Evolutionary conservation across 2,329 filamentous ascomycete genomes (phyloP).

Genomic region (Penicillium sclerotiorum): DNA sequence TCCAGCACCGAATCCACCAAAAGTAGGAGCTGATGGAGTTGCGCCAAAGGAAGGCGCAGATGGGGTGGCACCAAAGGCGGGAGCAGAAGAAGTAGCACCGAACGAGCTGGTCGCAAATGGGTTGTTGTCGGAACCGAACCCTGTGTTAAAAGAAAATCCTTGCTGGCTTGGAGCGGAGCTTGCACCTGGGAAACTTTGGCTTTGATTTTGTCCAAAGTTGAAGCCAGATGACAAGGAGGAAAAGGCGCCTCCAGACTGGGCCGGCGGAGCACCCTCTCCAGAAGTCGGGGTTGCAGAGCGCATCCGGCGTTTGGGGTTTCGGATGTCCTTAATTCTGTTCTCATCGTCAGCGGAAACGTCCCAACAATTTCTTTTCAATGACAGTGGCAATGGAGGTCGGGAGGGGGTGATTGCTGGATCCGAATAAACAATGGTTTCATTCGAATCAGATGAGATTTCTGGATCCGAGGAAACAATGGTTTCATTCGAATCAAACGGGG

Average conservation of each 20-base stretch:
- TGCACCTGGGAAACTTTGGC: slow-evolving; percentile 27
- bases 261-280: slow-evolving; percentile 10
- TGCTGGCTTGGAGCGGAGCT: slow-evolving; percentile 14
- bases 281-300: slow-evolving; percentile 20
- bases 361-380: too few relatives aligned
- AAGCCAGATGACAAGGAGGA: slow-evolving; percentile 18
- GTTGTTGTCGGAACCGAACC: slow-evolving; percentile 18
- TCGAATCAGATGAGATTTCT: too few relatives aligned
- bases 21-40: slow-evolving; percentile 10
- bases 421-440: too few relatives aligned
- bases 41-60: slow-evolving; percentile 18
- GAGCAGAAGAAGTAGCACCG: slow-evolving; percentile 8
- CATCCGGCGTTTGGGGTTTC: slow-evolving; percentile 20
- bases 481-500: too few relatives aligned
- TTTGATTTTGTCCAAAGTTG: slow-evolving; percentile 26
- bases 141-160: too few relatives aligned
- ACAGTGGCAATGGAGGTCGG: too few relatives aligned
- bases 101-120: slow-evolving; percentile 21
- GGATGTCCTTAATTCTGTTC: slow-evolving; percentile 34
- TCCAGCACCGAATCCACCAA: slow-evolving; percentile 18
- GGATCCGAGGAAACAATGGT: too few relatives aligned
- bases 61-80: slow-evolving; percentile 20
- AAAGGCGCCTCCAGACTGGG: slow-evolving; percentile 12
- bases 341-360: not conserved
- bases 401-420: too few relatives aligned